These are phyloP conservation scores for Vararia minispora DNA, from an alignment of 768 basidiomycete genomes.

Conservation along the genomic window DNA sequence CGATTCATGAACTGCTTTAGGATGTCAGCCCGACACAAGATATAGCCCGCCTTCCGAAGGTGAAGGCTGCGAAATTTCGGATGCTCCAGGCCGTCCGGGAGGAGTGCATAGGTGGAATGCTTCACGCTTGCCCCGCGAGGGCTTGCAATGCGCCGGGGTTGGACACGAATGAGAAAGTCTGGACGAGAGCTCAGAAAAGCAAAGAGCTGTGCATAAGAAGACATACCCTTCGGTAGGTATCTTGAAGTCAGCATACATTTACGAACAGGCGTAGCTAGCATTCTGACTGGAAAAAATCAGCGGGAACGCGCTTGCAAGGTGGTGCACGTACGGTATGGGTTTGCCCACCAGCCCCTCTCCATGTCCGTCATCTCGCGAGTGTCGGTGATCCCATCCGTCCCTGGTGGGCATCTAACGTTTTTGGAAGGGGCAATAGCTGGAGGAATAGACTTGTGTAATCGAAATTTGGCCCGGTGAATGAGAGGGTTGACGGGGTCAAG, in stretches of 20 bases:
- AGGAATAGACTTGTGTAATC: conserved; percentile 45
- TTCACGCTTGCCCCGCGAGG: conserved; percentile 6
- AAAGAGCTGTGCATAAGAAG: neutral
- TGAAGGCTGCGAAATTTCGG: conserved; percentile 41
- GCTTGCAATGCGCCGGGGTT: conserved; percentile 31
- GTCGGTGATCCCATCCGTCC: conserved; percentile 6
- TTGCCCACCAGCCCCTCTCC: conserved; percentile 61
- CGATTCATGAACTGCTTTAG: conserved; percentile 27
- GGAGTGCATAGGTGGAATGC: conserved; percentile 20
- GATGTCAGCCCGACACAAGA: conserved; percentile 48
- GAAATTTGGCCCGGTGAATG: conserved; percentile 35
- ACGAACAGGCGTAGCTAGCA: conserved; percentile 57
- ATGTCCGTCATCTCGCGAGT: conserved; percentile 49
- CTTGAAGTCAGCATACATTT: conserved; percentile 38
- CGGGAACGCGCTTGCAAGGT: neutral
- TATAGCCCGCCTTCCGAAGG: conserved; percentile 36
- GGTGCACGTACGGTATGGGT: conserved; percentile 53
- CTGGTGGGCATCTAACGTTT: neutral
- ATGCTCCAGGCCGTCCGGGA: conserved; percentile 61
- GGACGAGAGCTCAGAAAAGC: neutral
- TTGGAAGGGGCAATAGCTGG: conserved; percentile 26
- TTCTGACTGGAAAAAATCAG: conserved; percentile 38
- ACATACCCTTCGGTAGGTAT: conserved; percentile 47
- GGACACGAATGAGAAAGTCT: conserved; percentile 63
- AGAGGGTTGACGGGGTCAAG: conserved; percentile 47